Evolutionary conservation across 208 protist species (phyloP), one percentile per base, ranked within the genome.

Genomic region (Trypanosoma platydactyli): DNA sequence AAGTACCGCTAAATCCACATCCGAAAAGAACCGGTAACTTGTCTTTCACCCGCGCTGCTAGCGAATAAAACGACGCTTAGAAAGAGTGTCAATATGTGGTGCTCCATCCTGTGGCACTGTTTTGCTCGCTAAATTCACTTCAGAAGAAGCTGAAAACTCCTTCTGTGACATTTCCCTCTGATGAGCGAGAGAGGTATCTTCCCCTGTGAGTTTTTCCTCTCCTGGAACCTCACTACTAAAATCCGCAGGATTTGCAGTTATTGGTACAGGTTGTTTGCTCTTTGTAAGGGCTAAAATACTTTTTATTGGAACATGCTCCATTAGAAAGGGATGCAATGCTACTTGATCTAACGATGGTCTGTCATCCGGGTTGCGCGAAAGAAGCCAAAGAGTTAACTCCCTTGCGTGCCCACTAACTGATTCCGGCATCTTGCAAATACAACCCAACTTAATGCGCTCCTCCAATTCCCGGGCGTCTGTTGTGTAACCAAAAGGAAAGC

Each of bases 401-500:
- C 65, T 83, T 25, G 83, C 83, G 53, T 87, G 75, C 0, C 73
- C 53, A 46, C 81, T 88, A 58, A 94, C 79, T 60, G 65, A 70
- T 2, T 63, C 27, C 3, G 88, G 81, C 80, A 92, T 83, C 6
- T 64, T 40, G 13, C 68, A 81, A 40, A 88, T 66, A 42, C 76
- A 62, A 3, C 84, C 85, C 35, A 68, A 64, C 45, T 72, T 77
- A 29, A 92, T 94, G 9, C 83, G 73, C 48, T 77, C 71, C 53
- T 83, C 76, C 5, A 94, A 38, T 24, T 71, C 73, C 15, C 73
- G 48, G 5, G 76, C 80, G 50, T 91, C 84, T 7, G 44, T 75
- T 7, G 76, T 80, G 12, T 77, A 79, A n/a, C 89, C 91, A 73
- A 96, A 96, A 0, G 91, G 88, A 57, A 96, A 96, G 59, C 85